Evolutionary conservation across 176 grass and related monocot species (phyloP), one percentile per base, ranked within the genome.

Genomic region (Thalia dealbata): DNA sequence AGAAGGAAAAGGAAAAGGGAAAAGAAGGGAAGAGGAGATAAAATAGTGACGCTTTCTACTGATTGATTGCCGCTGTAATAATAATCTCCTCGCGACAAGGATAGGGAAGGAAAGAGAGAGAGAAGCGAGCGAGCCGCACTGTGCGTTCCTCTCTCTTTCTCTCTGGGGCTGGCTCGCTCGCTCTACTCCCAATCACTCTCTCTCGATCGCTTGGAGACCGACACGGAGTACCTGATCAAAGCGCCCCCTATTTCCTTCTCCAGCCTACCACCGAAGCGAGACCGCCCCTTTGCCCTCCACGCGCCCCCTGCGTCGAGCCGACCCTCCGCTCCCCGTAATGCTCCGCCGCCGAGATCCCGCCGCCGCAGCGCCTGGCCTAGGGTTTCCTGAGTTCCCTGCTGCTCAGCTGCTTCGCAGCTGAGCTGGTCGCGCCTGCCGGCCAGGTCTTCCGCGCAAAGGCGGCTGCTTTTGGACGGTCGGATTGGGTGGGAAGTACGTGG

Each of bases 41-140:
- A 63, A 68, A 68, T n/a, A 43, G 65, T 43, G 65, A 68, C 3
- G 38, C 6, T 45, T 68, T 68, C 35, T 68, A 44, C 65, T 12
- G 65, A 68, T 45, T 68, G 38, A 68, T 44, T 44, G 21, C 65
- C 38, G 44, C 19, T 45, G 65, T 44, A 68, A 68, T 18, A 68
- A 5, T 15, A n/a, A n/a, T n/a, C n/a, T 4, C 4, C n/a, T 29
- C n/a, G 61, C 61, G 29, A 29, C 26, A 43, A 25, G n/a, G 18
- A n/a, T n/a, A n/a, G n/a, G n/a, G n/a, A n/a, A n/a, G n/a, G n/a
- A n/a, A n/a, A n/a, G n/a, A 42, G 10, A 68, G 65, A 27, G 35
- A 68, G 35, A 22, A 42, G 61, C 6, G 8, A 68, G 65, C 42
- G 65, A 68, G 35, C 6, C 26, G 26, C 14, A 6, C 8, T 68